Evolutionary conservation across 306 rosid species (phyloP).

Genomic region (Prunus fruticosa): DNA sequence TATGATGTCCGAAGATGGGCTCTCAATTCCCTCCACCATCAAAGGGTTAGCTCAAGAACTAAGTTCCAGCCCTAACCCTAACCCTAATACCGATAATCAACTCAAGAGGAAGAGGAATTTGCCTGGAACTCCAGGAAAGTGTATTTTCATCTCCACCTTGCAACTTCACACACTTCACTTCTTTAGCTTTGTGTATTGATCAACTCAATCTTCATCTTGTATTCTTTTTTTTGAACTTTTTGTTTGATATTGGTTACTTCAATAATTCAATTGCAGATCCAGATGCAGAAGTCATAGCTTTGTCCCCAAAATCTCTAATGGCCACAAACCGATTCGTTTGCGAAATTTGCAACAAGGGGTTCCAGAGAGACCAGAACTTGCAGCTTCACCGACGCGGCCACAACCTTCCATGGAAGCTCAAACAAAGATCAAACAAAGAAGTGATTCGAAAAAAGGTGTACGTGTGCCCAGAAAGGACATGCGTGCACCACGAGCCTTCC

Average conservation of each 20-base stretch:
- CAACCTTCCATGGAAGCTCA: constrained; percentile 92
- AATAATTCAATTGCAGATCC: constrained; percentile 57
- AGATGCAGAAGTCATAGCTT: constrained; percentile 76
- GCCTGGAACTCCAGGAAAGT: constrained; percentile 91
- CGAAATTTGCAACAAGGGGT: constrained; percentile 89
- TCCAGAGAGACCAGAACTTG: constrained; percentile 87
- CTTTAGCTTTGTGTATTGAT: not conserved
- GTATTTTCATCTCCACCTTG: not conserved
- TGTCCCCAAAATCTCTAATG: constrained; percentile 90
- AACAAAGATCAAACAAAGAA: constrained; percentile 61
- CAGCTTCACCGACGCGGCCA: constrained; percentile 94
- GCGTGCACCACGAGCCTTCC: constrained; percentile 76
- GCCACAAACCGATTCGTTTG: constrained; percentile 79
- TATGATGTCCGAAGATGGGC: constrained; percentile 43
- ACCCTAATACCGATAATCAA: constrained; percentile 34
- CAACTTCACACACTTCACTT: not conserved
- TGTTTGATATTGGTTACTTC: not conserved
- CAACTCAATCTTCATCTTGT: not conserved
- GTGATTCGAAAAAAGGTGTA: constrained; percentile 72
- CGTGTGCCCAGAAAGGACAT: constrained; percentile 79
- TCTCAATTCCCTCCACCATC: constrained; percentile 34
- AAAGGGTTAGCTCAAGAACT: constrained; percentile 29
- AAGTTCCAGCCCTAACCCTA: constrained; percentile 51
- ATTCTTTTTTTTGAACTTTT: not conserved
- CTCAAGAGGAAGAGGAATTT: constrained; percentile 69